phyloP scores from a whole-genome alignment of 1,139 yeast species.

The Blastobotrys illinoisensis region DNA sequence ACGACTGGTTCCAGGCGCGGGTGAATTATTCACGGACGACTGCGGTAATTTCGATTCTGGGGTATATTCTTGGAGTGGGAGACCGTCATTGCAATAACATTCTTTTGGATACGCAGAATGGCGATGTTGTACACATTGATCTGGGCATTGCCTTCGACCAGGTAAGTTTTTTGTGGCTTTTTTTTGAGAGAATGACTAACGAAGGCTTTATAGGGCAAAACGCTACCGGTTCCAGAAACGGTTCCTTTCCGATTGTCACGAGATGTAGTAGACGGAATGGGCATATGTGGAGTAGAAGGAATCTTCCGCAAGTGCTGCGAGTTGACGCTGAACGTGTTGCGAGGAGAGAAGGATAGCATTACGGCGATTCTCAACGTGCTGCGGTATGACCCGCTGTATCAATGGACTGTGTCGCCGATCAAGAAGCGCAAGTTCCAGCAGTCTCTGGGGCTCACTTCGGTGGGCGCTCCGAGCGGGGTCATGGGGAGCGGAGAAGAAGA shows the following conservation, averaged over 20 bases:
- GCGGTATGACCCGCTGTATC: constrained; percentile 86
- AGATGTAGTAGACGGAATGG: constrained; percentile 90
- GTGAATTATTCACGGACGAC: constrained; percentile 68
- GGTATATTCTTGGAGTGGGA: constrained; percentile 84
- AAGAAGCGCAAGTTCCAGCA: constrained; percentile 48
- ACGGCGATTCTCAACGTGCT: constrained; percentile 79
- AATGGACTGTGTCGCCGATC: constrained; percentile 77
- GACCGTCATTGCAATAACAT: constrained; percentile 93
- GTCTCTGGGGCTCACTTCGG: neutral
- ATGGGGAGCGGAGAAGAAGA: constrained; percentile 7
- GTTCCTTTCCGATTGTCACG: constrained; percentile 91
- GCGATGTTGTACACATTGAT: constrained; percentile 95
- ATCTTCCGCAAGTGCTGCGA: constrained; percentile 68
- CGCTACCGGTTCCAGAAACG: constrained; percentile 80
- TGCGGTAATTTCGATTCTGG: constrained; percentile 82
- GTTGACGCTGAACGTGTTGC: constrained; percentile 61
- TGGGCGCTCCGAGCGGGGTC: neutral
- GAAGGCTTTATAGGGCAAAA: constrained; percentile 57
- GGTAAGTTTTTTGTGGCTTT: constrained; percentile 3
- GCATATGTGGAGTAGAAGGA: constrained; percentile 76
- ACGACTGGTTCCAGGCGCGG: constrained; percentile 67
- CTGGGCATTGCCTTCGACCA: constrained; percentile 90
- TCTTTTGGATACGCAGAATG: constrained; percentile 66
- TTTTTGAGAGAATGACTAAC: neutral
- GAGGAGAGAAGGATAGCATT: constrained; percentile 63